Evolutionary conservation across 202 grass and related monocot genomes (phyloP), one percentile per base, ranked within the genome.

Genomic region (Carex arenaria): DNA sequence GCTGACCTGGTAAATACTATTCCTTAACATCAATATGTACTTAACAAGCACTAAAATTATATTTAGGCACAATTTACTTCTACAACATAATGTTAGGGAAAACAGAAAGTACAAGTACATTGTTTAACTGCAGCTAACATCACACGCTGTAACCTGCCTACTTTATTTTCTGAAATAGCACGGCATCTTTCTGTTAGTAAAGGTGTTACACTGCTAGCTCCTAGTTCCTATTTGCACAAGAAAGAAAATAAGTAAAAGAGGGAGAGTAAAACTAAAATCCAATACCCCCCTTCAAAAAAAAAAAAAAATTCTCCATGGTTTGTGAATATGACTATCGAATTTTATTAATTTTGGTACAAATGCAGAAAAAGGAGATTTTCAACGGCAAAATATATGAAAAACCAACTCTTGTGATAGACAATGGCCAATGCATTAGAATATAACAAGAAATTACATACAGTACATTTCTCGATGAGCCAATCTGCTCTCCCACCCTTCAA

Each of bases 401-500:
- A 17, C 14, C 38, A 69, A 67, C 5, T 70, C 17, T 26, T 19
- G 5, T 57, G 10, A 87, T 26, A 26, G 15, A 49, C 76, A 31
- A 56, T 30, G 81, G 60, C n/a, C 81, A 36, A 38, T 22, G 68
- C 78, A 88, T 61, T 64, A 84, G 68, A 88, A 31, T 67, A 6
- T 76, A 72, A 14, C 2, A 61, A 82, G 32, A 87, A 83, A 63
- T 88, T 85, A 95, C 93, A 92, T 95, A 95, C 95, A 88, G 95
- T 98, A 89, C 89, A 98, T 95, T 98, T 98, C 87, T 98, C 95
- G 70, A 98, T 85, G 66, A 98, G 93, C 95, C 95, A 98, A 89
- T 95, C 95, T 51, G 93, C 86, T 2, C 93, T 90, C 43, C 95
- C 95, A 26, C 95, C 91, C 86, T 95, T 98, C 86, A 98, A 45